Percentiles rank a stretch among this genome's conserved stretches.
Evolutionary conservation across 1,284 basidiomycete species (phyloP).

Genomic region (Heterobasidion occidentale): DNA sequence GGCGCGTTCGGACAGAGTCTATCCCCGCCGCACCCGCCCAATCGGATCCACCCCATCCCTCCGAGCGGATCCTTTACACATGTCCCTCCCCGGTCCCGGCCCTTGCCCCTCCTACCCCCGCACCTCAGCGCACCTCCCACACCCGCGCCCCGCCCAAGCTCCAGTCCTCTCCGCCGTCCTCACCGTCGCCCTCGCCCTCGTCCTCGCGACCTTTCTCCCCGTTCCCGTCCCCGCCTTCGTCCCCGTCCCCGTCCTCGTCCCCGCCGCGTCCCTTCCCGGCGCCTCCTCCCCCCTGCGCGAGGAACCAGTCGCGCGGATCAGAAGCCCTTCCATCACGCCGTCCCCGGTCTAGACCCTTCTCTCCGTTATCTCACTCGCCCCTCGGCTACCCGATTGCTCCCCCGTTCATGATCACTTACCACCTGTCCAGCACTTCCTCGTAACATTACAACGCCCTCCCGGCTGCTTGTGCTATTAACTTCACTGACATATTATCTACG

Average conservation of each 20-base stretch:
- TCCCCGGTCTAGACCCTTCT: too few species aligned
- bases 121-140: background rate
- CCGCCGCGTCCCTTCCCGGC: background rate
- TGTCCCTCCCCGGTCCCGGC: background rate
- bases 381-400: background rate
- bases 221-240: background rate
- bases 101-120: background rate
- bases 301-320: too few species aligned
- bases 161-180: background rate
- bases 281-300: background rate
- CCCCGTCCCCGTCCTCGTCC: background rate
- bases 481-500: background rate
- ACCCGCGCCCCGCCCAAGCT: background rate
- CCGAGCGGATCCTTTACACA: background rate
- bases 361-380: too few species aligned
- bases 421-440: too few species aligned
- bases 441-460: too few species aligned
- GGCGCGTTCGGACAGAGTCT: background rate
- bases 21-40: background rate
- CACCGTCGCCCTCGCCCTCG: background rate
- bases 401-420: background rate
- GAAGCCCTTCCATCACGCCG: too few species aligned
- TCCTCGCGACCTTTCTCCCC: background rate
- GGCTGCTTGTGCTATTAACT: too few species aligned
- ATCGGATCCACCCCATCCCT: background rate